Conservation (phyloP, 2,329 filamentous ascomycete species). For the Fusarium nelsonii region DNA sequence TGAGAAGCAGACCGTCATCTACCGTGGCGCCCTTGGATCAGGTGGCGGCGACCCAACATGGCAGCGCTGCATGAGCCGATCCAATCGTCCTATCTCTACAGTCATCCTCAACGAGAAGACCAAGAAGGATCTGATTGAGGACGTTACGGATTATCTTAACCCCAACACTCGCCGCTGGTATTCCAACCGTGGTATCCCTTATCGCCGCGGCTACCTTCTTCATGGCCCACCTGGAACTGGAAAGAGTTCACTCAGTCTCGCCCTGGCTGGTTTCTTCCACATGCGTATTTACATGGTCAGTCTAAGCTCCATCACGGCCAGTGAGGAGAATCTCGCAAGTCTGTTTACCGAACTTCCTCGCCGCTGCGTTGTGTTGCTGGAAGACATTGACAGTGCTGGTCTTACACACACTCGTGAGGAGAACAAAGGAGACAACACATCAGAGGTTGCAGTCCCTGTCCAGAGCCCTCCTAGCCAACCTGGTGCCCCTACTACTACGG, state of each 20-base stretch:
- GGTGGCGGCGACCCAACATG: constrained; percentile 62
- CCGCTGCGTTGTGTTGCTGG: constrained; percentile 78
- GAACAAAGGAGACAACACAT: constrained; percentile 44
- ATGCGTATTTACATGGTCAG: constrained; percentile 80
- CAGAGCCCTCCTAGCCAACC: constrained; percentile 14
- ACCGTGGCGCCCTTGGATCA: constrained; percentile 65
- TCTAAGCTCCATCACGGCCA: constrained; percentile 71
- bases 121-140: constrained; percentile 70
- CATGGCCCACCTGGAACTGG: constrained; percentile 85
- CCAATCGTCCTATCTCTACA: constrained; percentile 72
- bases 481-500: constrained; percentile 8
- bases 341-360: constrained; percentile 76
- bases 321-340: constrained; percentile 72
- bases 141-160: constrained; percentile 73
- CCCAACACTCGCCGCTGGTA: constrained; percentile 81
- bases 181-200: constrained; percentile 84
- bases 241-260: constrained; percentile 79
- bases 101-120: constrained; percentile 72
- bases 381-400: constrained; percentile 81
- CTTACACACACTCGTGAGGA: constrained; percentile 70
- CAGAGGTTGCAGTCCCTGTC: constrained; percentile 40
- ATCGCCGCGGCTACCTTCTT: constrained; percentile 85
- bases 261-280: constrained; percentile 76
- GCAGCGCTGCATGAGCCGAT: constrained; percentile 72
- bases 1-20: constrained; percentile 73